Conservation (phyloP, 148 eudicot genomes). For the Rhododendron ferrugineum region DNA sequence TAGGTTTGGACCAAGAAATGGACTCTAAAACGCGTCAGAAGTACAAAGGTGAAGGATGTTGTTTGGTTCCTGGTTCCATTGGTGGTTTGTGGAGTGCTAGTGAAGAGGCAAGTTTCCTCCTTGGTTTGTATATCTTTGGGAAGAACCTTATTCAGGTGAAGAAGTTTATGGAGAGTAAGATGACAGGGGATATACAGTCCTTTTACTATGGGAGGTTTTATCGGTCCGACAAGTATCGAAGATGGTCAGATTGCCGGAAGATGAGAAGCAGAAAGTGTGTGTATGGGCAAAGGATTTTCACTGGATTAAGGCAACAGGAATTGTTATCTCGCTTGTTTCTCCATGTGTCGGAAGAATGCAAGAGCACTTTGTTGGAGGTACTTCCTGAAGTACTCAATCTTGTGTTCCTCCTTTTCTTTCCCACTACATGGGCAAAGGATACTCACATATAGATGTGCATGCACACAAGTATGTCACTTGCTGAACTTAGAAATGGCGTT, state of each 20-base stretch:
- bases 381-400: conserved; percentile 8
- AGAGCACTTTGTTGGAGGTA: conserved; percentile 59
- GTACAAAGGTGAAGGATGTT: conserved; percentile 16
- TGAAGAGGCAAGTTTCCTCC: conserved; percentile 61
- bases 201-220: conserved; percentile 67
- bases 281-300: conserved; percentile 59
- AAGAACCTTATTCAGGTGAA: conserved; percentile 57
- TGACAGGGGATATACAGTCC: conserved; percentile 41
- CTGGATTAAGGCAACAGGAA: conserved; percentile 68
- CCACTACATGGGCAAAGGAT: not conserved
- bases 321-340: conserved; percentile 54
- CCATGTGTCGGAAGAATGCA: conserved; percentile 52
- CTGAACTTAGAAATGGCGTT: not conserved
- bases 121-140: conserved; percentile 69
- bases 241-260: conserved; percentile 70
- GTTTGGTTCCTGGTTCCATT: conserved; percentile 43
- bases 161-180: conserved; percentile 52
- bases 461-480: not conserved
- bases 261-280: conserved; percentile 55
- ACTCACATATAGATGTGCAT: not conserved
- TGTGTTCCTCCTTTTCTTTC: not conserved
- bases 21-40: conserved; percentile 7
- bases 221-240: conserved; percentile 36
- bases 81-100: conserved; percentile 44
- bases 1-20: not conserved